These are phyloP conservation scores for Leccinum incarnatum DNA, from an alignment of 768 basidiomycete species.

Conservation along the genomic window DNA sequence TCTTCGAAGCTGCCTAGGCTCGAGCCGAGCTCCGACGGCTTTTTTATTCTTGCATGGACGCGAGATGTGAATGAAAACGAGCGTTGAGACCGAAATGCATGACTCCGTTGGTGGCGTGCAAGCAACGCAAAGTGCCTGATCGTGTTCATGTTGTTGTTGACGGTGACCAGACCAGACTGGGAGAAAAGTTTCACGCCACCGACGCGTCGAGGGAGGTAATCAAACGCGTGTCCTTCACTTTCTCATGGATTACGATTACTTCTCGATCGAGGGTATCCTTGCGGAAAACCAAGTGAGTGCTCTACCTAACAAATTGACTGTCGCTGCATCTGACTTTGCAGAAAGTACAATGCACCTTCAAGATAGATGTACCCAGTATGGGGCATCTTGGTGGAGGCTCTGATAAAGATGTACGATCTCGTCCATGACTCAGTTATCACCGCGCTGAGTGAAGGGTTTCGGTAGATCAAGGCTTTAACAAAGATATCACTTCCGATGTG, in stretches of 20 bases:
- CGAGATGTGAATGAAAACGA: conserved; percentile 30
- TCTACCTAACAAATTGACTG: background rate
- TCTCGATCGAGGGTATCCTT: conserved; percentile 86
- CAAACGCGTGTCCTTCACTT: background rate
- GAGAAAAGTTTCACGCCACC: conserved; percentile 16
- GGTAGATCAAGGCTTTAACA: conserved; percentile 70
- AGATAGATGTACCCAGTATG: conserved; percentile 77
- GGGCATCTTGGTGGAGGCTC: conserved; percentile 87
- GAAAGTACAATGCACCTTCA: conserved; percentile 95
- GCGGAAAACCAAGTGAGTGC: conserved; percentile 79
- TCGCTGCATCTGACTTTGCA: conserved; percentile 27
- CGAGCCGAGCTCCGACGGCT: conserved; percentile 30
- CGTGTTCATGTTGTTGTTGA: conserved; percentile 22
- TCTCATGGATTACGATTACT: conserved; percentile 87
- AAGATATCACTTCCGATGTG: conserved; percentile 88
- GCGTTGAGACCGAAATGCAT: conserved; percentile 19
- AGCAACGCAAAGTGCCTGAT: conserved; percentile 15
- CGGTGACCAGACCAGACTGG: background rate
- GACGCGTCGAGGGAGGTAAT: conserved; percentile 13
- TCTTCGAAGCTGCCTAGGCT: conserved; percentile 42
- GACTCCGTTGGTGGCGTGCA: conserved; percentile 11
- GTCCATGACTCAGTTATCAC: background rate
- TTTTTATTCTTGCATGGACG: conserved; percentile 28
- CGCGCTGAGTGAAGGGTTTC: conserved; percentile 7
- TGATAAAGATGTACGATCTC: conserved; percentile 68